Base-by-base conservation (phyloP, 2,329 filamentous ascomycete genomes). In the Venturia carpophila region DNA sequence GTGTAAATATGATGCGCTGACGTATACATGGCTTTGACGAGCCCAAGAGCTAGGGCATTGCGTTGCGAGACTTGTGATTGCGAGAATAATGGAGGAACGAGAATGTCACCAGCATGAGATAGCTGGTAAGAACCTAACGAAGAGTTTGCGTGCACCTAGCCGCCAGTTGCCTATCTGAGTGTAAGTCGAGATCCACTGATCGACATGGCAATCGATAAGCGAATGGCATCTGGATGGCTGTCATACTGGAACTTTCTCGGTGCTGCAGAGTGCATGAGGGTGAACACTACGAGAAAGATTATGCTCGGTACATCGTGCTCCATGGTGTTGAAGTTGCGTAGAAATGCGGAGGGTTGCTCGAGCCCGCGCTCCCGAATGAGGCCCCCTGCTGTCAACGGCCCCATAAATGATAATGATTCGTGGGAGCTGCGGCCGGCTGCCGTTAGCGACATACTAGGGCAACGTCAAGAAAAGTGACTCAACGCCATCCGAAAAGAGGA, bases 131-230 rank as follows among this genome's bases (percentile, higher is more conserved):
- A n/a, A 34, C 6, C 30, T 19, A 37, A 24, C 27, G 17, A 37
- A 9, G 19, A 15, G 30, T 9, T 37, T 37, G 47, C 15, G 9
- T n/a, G 52, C 7, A n/a, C 2, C 27, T 19, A 15, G 52, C 15
- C 13, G 17, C 21, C 24, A 37, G 52, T n/a, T 37, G 3, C 52
- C 52, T 37, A 58, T 58, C 52, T 58, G n/a, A 19, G 30, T 37
- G 15, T 58, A 58, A 58, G 52, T 27, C 37, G 27, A 34, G 52
- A 37, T 58, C 52, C 52, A 58, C 52, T 58, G 52, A 58, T 58
- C 52, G 52, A 37, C 52, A 37, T 58, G 52, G 6, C 15, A 37
- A 58, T 37, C 30, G 52, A 58, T 58, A 58, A 58, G 52, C 15
- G 30, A 34, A n/a, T 3, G 17, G 10, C 52, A 34, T 37, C 13